phyloP scores from a whole-genome alignment of 2,329 filamentous ascomycete species.

The Pseudogymnoascus sp. region DNA sequence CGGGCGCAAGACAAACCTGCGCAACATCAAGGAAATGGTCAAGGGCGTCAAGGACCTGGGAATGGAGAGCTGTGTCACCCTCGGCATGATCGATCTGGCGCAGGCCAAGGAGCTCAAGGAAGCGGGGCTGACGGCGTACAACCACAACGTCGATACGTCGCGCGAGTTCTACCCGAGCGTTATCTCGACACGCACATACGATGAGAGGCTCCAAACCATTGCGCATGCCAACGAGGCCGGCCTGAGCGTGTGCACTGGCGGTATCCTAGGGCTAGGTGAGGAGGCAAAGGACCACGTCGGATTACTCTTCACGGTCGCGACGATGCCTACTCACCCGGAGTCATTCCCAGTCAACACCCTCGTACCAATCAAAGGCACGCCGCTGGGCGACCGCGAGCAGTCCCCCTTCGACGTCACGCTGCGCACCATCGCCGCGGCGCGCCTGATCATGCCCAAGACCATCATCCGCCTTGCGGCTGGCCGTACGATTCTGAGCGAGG shows the following conservation, averaged over 20 bases:
- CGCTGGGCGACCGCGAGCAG: conserved; percentile 65
- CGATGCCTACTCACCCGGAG: conserved; percentile 74
- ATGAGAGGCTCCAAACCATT: conserved; percentile 76
- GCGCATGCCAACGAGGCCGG: conserved; percentile 75
- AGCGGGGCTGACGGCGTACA: conserved; percentile 83
- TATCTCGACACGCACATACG: conserved; percentile 79
- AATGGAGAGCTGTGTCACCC: conserved; percentile 89
- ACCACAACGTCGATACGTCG: conserved; percentile 88
- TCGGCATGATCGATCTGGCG: conserved; percentile 79
- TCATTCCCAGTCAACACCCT: conserved; percentile 88
- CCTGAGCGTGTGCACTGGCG: conserved; percentile 83
- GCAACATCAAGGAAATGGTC: conserved; percentile 82
- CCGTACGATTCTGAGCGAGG: conserved; percentile 74
- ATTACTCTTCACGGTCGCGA: conserved; percentile 74
- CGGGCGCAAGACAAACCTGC: conserved; percentile 73
- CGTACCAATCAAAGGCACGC: conserved; percentile 85
- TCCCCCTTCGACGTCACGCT: conserved; percentile 72
- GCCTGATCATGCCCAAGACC: conserved; percentile 74
- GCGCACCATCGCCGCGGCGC: conserved; percentile 75
- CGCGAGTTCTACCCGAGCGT: conserved; percentile 81
- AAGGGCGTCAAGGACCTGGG: conserved; percentile 70
- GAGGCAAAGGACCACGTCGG: conserved; percentile 71
- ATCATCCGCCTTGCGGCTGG: conserved; percentile 85
- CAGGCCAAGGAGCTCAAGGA: conserved; percentile 78
- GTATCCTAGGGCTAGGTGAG: conserved; percentile 81